phyloP scores from a whole-genome alignment of 1,284 basidiomycete genomes.

The Puccinia coronata region DNA sequence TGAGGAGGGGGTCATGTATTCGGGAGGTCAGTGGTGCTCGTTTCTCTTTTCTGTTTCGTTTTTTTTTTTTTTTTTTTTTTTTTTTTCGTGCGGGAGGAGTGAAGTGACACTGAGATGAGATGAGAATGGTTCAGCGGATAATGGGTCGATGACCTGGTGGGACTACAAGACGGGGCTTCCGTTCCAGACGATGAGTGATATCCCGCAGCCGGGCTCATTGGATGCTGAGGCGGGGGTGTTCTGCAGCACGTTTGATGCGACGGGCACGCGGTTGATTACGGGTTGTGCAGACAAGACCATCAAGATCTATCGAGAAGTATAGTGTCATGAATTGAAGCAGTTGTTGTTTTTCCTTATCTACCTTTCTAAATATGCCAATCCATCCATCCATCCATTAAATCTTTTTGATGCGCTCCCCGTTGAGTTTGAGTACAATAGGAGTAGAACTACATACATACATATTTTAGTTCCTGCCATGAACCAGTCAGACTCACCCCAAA shows the following conservation, averaged over 20 bases:
- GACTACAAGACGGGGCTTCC: constrained; percentile 92
- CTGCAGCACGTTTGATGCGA: constrained; percentile 93
- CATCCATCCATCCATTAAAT: too few species aligned
- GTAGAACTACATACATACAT: too few species aligned
- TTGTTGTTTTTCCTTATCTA: too few species aligned
- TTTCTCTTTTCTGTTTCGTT: too few species aligned
- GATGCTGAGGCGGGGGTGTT: constrained; percentile 89
- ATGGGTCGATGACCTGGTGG: constrained; percentile 85
- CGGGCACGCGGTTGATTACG: constrained; percentile 90
- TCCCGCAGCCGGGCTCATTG: constrained; percentile 92
- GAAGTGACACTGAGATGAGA: neutral
- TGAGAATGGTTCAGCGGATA: constrained; percentile 67
- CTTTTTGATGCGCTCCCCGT: too few species aligned
- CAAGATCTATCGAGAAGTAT: constrained; percentile 66
- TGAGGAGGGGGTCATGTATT: constrained; percentile 93
- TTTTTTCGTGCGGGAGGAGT: too few species aligned
- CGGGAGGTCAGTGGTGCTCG: constrained; percentile 73
- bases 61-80: constrained; percentile 5
- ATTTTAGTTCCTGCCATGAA: too few species aligned
- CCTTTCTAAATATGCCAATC: neutral
- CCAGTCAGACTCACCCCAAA: too few species aligned
- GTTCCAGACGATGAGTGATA: constrained; percentile 90
- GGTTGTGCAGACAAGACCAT: constrained; percentile 98
- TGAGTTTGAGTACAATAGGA: too few species aligned
- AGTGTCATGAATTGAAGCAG: too few species aligned